These are phyloP conservation scores for Nigrospora sphaerica DNA, from an alignment of 2,329 filamentous ascomycete species.

Conservation along the genomic window DNA sequence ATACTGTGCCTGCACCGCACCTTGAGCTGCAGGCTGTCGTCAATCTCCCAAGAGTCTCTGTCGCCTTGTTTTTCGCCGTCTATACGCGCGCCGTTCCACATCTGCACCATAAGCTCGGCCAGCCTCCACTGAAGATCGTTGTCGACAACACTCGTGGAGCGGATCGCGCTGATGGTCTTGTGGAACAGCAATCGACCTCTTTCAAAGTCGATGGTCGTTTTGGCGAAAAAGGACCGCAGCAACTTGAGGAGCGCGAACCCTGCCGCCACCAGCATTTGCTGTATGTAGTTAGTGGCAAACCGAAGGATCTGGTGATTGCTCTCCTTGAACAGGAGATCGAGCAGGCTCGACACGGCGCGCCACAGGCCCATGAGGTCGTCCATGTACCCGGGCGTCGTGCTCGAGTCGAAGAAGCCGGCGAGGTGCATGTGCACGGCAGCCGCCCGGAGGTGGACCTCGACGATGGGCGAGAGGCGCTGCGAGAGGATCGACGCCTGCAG, in stretches of 20 bases:
- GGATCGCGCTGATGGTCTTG: conserved; percentile 61
- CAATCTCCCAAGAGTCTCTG: conserved; percentile 46
- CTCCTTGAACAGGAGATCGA: conserved; percentile 56
- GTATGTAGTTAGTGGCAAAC: conserved; percentile 68
- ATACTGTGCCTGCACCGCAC: conserved; percentile 81
- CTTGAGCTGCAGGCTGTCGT: conserved; percentile 70
- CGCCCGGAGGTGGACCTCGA: conserved; percentile 62
- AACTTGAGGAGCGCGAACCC: conserved; percentile 73
- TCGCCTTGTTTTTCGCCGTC: conserved; percentile 38
- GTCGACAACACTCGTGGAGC: conserved; percentile 65
- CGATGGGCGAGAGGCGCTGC: conserved; percentile 48
- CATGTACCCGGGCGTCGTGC: conserved; percentile 62
- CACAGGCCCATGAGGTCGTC: conserved; percentile 71
- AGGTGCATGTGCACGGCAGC: conserved; percentile 70
- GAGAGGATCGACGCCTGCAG: conserved; percentile 54
- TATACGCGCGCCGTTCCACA: conserved; percentile 68
- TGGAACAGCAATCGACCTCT: conserved; percentile 64
- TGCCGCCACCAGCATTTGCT: conserved; percentile 80
- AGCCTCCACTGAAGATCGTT: conserved; percentile 76
- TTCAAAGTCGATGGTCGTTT: conserved; percentile 64
- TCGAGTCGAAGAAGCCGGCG: conserved; percentile 75
- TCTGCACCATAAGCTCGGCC: conserved; percentile 79
- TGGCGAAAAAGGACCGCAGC: conserved; percentile 68
- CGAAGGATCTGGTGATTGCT: conserved; percentile 52
- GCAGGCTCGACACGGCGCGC: conserved; percentile 62